Conservation (phyloP, 306 rosid species). For the Prunus persica region Prunus_persica_NCBIv2 NC_034016.1:21032001-21032500, state of each 20-base stretch:
- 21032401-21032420: constrained; percentile 22
- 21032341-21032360: constrained; percentile 30
- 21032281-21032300: constrained; percentile 15
- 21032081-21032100: constrained; percentile 37
- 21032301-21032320: constrained; percentile 52
- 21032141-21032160: constrained; percentile 19
- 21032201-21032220: constrained; percentile 27
- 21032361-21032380: constrained; percentile 39
- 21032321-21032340: constrained; percentile 54
- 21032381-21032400: constrained; percentile 49
- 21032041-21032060: neutral
- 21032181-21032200: constrained; percentile 73
- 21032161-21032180: constrained; percentile 45
- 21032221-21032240: constrained; percentile 29
- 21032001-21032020: neutral
- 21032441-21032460: constrained; percentile 37
- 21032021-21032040: neutral
- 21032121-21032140: constrained; percentile 29
- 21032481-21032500: constrained; percentile 65
- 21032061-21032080: constrained; percentile 59
- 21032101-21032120: constrained; percentile 33
- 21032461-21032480: constrained; percentile 47
- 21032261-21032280: constrained; percentile 50
- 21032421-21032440: constrained; percentile 69
- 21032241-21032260: constrained; percentile 34